A percentile compares a stretch with the other conserved stretches of the same genome.
Evolutionary conservation across 2,329 filamentous ascomycete genomes (phyloP).

Genomic region (Aspergillaceae sp.): DNA sequence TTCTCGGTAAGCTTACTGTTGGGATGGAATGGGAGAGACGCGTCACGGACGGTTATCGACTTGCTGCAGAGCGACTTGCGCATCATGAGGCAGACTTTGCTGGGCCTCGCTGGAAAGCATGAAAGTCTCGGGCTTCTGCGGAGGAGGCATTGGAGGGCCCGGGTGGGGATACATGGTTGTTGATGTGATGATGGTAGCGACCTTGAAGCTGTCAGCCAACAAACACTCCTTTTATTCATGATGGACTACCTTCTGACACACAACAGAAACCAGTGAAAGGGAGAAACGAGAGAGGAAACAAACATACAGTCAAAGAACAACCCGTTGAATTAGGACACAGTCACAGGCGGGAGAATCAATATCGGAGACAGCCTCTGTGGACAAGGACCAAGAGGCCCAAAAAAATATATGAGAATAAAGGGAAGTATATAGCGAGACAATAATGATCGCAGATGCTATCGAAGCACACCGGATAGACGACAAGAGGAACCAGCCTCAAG

Average conservation of each 20-base stretch:
- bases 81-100: slow-evolving; percentile 90
- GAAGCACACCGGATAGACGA: slow-evolving; percentile 8
- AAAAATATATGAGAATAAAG: neutral
- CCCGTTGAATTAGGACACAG: slow-evolving; percentile 3
- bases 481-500: slow-evolving; percentile 31
- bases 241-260: neutral
- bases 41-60: slow-evolving; percentile 82
- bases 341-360: slow-evolving; percentile 2
- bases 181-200: slow-evolving; percentile 1
- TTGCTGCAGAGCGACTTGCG: slow-evolving; percentile 93
- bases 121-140: slow-evolving; percentile 96
- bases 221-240: neutral
- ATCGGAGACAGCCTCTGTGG: too few relatives aligned
- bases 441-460: slow-evolving; percentile 8
- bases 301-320: slow-evolving; percentile 10
- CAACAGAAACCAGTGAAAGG: slow-evolving; percentile 1
- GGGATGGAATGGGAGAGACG: neutral
- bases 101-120: slow-evolving; percentile 96
- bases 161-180: slow-evolving; percentile 68
- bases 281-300: slow-evolving; percentile 1
- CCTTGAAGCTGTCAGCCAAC: slow-evolving; percentile 2
- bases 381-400: too few relatives aligned
- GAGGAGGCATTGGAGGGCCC: slow-evolving; percentile 72
- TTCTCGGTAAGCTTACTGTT: slow-evolving; percentile 9
- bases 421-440: neutral